These are phyloP conservation scores for Phialophora chinensis DNA, from an alignment of 2,329 filamentous ascomycete genomes.

Conservation along the genomic window DNA sequence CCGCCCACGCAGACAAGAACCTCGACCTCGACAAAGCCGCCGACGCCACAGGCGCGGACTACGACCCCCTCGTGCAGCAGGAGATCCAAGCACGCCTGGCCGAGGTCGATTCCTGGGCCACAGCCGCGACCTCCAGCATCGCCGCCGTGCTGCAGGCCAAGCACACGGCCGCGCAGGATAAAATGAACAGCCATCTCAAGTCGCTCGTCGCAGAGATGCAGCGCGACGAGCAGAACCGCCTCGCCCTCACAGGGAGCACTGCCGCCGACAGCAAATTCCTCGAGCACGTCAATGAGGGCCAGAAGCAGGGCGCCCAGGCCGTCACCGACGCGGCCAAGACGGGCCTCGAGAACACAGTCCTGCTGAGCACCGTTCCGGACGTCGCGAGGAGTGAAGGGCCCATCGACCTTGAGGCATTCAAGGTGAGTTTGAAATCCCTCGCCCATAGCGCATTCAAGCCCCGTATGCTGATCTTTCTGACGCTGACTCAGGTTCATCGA, in stretches of 20 bases:
- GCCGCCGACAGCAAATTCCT: background rate
- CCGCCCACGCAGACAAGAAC: background rate
- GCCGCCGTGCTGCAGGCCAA: slow-evolving; percentile 1
- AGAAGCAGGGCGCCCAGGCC: slow-evolving; percentile 7
- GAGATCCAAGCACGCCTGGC: background rate
- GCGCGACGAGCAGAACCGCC: background rate
- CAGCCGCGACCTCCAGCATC: background rate
- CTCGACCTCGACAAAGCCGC: background rate
- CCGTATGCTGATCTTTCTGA: background rate
- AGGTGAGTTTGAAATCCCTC: background rate
- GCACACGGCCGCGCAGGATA: background rate
- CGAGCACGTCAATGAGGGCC: background rate
- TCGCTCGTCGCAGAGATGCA: background rate
- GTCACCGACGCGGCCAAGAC: slow-evolving; percentile 8
- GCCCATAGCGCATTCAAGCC: background rate
- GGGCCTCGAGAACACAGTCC: background rate
- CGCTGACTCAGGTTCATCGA: background rate
- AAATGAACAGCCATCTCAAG: background rate
- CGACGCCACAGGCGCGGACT: background rate
- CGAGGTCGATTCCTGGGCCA: background rate
- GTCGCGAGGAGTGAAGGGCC: slow-evolving; percentile 6
- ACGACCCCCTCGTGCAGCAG: background rate
- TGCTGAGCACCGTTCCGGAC: background rate
- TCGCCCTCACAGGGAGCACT: background rate
- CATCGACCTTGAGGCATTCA: background rate